Conservation (phyloP, 331 rosid genomes). For the Rosa hybrid region DNA sequence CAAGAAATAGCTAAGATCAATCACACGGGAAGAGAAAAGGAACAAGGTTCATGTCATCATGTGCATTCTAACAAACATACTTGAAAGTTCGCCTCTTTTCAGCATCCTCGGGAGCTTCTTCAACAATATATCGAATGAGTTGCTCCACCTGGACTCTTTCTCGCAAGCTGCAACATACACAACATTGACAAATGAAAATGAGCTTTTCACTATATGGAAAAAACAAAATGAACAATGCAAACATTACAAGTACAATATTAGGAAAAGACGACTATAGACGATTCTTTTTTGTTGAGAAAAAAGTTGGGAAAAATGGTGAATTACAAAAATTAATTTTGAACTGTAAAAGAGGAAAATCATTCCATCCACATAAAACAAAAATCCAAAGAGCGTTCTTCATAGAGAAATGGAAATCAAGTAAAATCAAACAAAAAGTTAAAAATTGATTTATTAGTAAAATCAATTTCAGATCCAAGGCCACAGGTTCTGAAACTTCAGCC, state of each 20-base stretch:
- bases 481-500: neutral
- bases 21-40: conserved; percentile 26
- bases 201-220: neutral
- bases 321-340: neutral
- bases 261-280: neutral
- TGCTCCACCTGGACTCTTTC: conserved; percentile 82
- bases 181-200: conserved; percentile 6
- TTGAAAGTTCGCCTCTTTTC: conserved; percentile 89
- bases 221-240: neutral
- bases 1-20: conserved; percentile 31
- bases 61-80: conserved; percentile 47
- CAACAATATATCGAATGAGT: conserved; percentile 72
- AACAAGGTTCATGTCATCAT: conserved; percentile 15
- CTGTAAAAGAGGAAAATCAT: neutral
- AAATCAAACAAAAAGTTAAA: neutral
- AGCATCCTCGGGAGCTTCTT: conserved; percentile 91
- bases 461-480: neutral
- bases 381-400: neutral
- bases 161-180: conserved; percentile 65
- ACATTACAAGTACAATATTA: neutral
- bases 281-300: too few relatives aligned
- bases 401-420: conserved; percentile 1
- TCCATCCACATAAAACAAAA: neutral
- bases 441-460: too few relatives aligned
- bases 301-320: too few relatives aligned